Evolutionary conservation across 768 basidiomycete genomes (phyloP), one percentile per base, ranked within the genome.

Genomic region (Fomitopsis pulvina): DNA sequence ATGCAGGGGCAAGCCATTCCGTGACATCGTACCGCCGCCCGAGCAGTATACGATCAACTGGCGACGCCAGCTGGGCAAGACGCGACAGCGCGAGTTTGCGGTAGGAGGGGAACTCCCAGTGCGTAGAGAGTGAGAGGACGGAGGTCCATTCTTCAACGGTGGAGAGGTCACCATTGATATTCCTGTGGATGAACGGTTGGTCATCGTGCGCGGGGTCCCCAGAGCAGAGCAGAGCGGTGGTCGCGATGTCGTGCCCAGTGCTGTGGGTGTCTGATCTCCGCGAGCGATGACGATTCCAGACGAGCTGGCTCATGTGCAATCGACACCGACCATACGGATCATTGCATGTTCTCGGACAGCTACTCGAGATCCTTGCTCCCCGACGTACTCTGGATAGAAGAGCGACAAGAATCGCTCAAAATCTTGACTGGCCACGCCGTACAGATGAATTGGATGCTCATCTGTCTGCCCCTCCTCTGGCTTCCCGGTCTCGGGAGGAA

Each of bases 91-190:
- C 68, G 37, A 66, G 60, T 30, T 40, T 37, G 32, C 63, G 59
- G 41, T 67, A 56, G 39, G 45, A 55, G 12, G 55, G 48, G 57
- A 68, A 67, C 25, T 51, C 52, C 57, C 57, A 69, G 27, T 46
- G 55, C 20, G 60, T 62, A 5, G 67, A 53, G 43, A 70, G 54
- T 21, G 57, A 53, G 37, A 70, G 61, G 44, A 68, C 61, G 21
- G 64, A 63, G 20, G 58, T 60, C 68, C 70, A 72, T 41, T 69
- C 66, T 12, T 59, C 56, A 20, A 56, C 38, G 10, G 61, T 58
- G 18, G 52, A 16, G 12, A 64, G 58, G 48, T 61, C 59, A 50
- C 61, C 60, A 20, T 58, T 53, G 28, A 65, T 38, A 21, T 59
- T 47, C 9, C 66, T 65, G 52, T 7, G 27, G 29, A n/a, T n/a